These are phyloP conservation scores for Paramecium tetraurelia DNA, from an alignment of 73 alveolate genomes.

Conservation along the genomic window DNA sequence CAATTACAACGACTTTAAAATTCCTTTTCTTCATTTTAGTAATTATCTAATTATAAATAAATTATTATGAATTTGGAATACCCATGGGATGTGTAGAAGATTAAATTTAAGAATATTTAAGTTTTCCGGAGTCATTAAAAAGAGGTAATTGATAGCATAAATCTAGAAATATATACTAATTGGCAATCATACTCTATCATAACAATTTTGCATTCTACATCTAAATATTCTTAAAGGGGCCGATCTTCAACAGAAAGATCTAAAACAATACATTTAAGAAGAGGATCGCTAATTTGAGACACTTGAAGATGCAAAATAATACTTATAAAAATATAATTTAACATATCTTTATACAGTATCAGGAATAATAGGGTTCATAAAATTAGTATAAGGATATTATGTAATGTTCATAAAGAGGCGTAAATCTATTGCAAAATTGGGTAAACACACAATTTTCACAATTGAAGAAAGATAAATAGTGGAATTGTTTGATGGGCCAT, in stretches of 20 bases:
- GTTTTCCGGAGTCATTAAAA: constrained; percentile 27
- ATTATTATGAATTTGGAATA: background rate
- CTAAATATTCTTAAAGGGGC: background rate
- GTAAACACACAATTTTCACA: constrained; percentile 56
- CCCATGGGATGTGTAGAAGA: constrained; percentile 32
- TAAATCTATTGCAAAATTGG: constrained; percentile 57
- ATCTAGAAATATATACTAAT: background rate
- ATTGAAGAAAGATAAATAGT: constrained; percentile 48
- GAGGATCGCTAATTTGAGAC: constrained; percentile 35
- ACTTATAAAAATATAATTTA: background rate
- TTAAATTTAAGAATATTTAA: constrained; percentile 42
- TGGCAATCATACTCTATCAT: constrained; percentile 37
- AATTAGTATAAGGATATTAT: constrained; percentile 65
- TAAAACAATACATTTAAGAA: background rate
- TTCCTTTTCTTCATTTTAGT: background rate
- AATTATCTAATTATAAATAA: background rate
- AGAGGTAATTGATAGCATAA: background rate
- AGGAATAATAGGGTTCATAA: constrained; percentile 62
- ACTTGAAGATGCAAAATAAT: constrained; percentile 44
- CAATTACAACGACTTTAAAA: constrained; percentile 21
- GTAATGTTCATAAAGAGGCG: constrained; percentile 38
- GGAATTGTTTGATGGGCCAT: constrained; percentile 53
- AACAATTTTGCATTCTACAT: constrained; percentile 9
- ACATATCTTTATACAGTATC: background rate
- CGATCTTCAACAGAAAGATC: background rate